Base-by-base conservation (phyloP, 2,329 filamentous ascomycete genomes). In the Colletotrichum abscissum region DNA sequence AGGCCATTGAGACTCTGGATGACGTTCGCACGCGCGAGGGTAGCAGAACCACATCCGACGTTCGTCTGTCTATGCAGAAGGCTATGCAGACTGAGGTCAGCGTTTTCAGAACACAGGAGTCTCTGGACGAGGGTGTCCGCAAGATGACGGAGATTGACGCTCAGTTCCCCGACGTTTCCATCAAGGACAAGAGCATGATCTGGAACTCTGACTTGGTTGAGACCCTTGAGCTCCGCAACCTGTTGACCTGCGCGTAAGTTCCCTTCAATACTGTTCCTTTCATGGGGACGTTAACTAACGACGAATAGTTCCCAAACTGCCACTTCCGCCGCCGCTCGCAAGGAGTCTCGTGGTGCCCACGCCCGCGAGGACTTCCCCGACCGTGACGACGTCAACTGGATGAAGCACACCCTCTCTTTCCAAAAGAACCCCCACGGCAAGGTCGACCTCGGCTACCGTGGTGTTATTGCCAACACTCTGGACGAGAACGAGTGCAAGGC, bases 141-240 rank as follows among this genome's bases (percentile, higher is more conserved):
- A 95, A 92, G 88, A 97, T 98, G 84, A 91, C 86, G 76, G 92
- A 95, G 78, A 94, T 98, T 78, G 96, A 98, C 83, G 85, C 90
- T 79, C 89, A 88, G 80, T 98, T 93, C 86, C 86, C 88, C 79
- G 89, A 98, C 81, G 93, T 98, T 78, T 94, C 95, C 81, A 98
- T 94, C 87, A 97, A 98, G 91, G 96, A 98, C 85, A 94, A 97
- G 85, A 97, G 94, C 90, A 98, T 98, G 96, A 98, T 98, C 88
- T 98, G 96, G 96, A 98, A 98, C 92, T 95, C 94, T 28, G 96
- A 98, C 81, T 91, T 98, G 52, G 95, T 98, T 75, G 96, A 98
- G 90, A 97, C 96, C 8, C 91, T 99, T 69, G 97, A 99, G 87
- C 89, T 98, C 81, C 91, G 95, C 81, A 99, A 99, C 85, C 86